Conservation (phyloP, 352 stramenopile species). For the Phytophthora parvispora region DNA sequence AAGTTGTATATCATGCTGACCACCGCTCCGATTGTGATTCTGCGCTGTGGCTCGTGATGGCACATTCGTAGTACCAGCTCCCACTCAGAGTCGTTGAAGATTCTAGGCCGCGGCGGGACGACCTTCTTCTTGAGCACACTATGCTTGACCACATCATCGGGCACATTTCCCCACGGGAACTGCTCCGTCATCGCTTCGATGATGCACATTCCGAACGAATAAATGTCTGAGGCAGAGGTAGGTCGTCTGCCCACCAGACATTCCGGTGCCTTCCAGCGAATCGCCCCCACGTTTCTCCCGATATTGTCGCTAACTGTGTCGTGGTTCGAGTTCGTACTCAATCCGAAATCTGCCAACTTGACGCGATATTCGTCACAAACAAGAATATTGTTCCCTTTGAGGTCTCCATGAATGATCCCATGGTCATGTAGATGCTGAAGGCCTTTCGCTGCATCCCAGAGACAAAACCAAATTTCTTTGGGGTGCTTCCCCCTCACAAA, state of each 20-base stretch:
- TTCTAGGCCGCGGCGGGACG: not conserved
- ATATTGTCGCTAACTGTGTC: too few relatives aligned
- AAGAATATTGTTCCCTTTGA: slow-evolving; percentile 35
- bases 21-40: not conserved
- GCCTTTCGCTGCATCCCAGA: slow-evolving; percentile 11
- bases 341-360: slow-evolving; percentile 31
- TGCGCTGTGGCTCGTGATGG: not conserved
- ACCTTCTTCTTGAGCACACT: not conserved
- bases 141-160: not conserved
- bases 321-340: slow-evolving; percentile 10
- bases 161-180: not conserved
- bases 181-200: not conserved
- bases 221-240: slow-evolving; percentile 15
- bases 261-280: slow-evolving; percentile 21
- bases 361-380: slow-evolving; percentile 1
- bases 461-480: not conserved
- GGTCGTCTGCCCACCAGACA: slow-evolving; percentile 6
- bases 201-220: slow-evolving; percentile 31
- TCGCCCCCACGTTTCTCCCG: not conserved
- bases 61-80: not conserved
- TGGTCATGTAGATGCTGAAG: slow-evolving; percentile 18
- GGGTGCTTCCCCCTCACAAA: slow-evolving; percentile 4
- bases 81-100: not conserved
- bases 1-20: not conserved
- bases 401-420: slow-evolving; percentile 21